Percentiles rank a stretch among this genome's conserved stretches.
These are phyloP conservation scores for Kwoniella sp. DNA, from an alignment of 768 basidiomycete species.

Conservation along the genomic window DNA sequence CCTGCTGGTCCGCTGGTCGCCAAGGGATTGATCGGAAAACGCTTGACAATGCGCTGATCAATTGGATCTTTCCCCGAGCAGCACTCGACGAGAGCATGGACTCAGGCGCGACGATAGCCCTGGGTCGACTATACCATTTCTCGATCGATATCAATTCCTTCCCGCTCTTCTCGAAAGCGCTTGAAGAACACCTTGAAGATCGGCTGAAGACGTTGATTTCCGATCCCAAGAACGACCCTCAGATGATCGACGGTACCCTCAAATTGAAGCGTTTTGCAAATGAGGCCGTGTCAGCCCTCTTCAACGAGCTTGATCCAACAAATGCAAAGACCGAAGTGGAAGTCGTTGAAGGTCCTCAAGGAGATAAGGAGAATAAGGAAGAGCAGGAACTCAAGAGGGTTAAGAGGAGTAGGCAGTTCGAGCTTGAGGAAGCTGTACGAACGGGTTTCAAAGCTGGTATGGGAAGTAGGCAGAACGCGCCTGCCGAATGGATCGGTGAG, in stretches of 20 bases:
- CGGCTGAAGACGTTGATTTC: conserved; percentile 44
- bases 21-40: too few relatives aligned
- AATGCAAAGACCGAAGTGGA: background rate
- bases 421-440: conserved; percentile 47
- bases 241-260: conserved; percentile 51
- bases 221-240: conserved; percentile 50
- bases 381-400: conserved; percentile 6
- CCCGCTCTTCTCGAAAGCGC: conserved; percentile 29
- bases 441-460: conserved; percentile 50
- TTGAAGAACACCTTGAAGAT: conserved; percentile 46
- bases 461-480: conserved; percentile 52
- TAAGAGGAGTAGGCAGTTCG: conserved; percentile 27
- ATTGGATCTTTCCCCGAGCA: too few relatives aligned
- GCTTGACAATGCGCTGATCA: too few relatives aligned
- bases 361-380: conserved; percentile 5
- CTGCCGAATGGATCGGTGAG: conserved; percentile 55
- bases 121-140: conserved; percentile 40
- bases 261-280: conserved; percentile 49
- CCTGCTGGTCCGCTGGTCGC: too few relatives aligned
- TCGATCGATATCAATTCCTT: conserved; percentile 40
- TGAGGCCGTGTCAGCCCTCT: conserved; percentile 39
- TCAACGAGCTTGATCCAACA: background rate
- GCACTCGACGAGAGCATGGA: conserved; percentile 53
- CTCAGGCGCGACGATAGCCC: conserved; percentile 23
- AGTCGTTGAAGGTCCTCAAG: background rate